Base-by-base conservation (phyloP, 805 yeast genomes). In the Sugiyamaella valdiviana region DNA sequence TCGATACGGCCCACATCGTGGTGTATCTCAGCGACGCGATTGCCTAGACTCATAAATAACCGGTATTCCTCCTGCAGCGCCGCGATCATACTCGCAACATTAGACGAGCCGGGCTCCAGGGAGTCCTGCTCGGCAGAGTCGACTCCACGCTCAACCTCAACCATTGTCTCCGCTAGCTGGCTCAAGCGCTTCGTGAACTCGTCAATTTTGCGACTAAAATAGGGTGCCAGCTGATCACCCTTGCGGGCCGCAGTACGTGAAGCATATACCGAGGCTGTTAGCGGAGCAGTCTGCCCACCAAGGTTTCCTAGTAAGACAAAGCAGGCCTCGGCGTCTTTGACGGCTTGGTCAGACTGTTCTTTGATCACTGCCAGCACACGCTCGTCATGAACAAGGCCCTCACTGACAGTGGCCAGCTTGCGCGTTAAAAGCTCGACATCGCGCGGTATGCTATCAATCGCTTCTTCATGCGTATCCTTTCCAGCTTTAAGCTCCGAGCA, bases 21-120 rank as follows among this genome's bases (percentile, higher is more conserved):
- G 62, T 84, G 90, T 35, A 82, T 67, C 58, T 80, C 86, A 3
- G 90, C 89, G 59, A 83, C 79, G 17, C 76, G 72, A 58, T 82
- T 85, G 47, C 87, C 82, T 45, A 84, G 70, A 60, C 83, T 85
- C 79, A 83, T 80, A 61, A 83, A 83, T 49, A 84, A 72, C 43
- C 69, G 68, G 60, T 82, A 81, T 65, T 83, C 89, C 53, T 77
- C 79, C 55, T 75, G 77, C 45, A 69, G 50, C 12, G 49, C 49
- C 10, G 39, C 29, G 6, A 68, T 55, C 12, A 55, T 43, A 5
- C 29, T 24, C 17, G 45, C 39, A 21, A 72, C 63, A 52, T 58
- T 68, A 41, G 37, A 50, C 36, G 44, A 42, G 35, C 45, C 43
- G 7, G 44, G 47, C 14, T 55, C 53, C 14, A 49, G 42, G 2